Evolutionary conservation across 1,284 basidiomycete genomes (phyloP).

Genomic region (Microbotryum intermedium): DNA sequence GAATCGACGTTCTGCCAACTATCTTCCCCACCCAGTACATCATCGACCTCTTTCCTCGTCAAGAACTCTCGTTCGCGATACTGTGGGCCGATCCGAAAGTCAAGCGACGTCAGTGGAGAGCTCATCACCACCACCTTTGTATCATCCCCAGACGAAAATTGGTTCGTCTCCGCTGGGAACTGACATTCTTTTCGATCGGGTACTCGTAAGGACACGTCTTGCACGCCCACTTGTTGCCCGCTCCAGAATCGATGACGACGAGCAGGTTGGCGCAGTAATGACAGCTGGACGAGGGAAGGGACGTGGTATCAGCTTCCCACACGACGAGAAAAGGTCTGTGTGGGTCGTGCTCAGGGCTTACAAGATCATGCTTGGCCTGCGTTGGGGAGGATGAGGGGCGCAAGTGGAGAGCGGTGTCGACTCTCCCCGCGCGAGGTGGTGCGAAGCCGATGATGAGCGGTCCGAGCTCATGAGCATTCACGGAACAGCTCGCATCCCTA

Average conservation of each 20-base stretch:
- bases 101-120: not conserved
- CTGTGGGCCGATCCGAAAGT: constrained; percentile 49
- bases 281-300: constrained; percentile 45
- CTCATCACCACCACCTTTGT: not conserved
- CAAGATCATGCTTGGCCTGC: not conserved
- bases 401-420: too few species aligned
- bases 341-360: not conserved
- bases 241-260: constrained; percentile 58
- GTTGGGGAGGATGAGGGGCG: too few species aligned
- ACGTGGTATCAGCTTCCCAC: too few species aligned
- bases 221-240: constrained; percentile 77
- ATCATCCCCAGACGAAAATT: not conserved
- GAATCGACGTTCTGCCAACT: constrained; percentile 94
- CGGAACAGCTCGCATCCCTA: too few species aligned
- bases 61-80: constrained; percentile 71
- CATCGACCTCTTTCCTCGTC: constrained; percentile 79
- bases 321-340: not conserved
- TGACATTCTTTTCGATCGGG: constrained; percentile 68
- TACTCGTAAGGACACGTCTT: constrained; percentile 93
- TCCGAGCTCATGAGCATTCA: too few species aligned
- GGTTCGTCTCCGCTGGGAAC: constrained; percentile 10
- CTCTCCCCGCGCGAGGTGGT: too few species aligned
- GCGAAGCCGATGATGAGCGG: too few species aligned
- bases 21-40: constrained; percentile 86
- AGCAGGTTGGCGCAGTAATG: constrained; percentile 90